Base-by-base conservation (phyloP, 1,284 basidiomycete species). In the Acaromyces ingoldii region DNA sequence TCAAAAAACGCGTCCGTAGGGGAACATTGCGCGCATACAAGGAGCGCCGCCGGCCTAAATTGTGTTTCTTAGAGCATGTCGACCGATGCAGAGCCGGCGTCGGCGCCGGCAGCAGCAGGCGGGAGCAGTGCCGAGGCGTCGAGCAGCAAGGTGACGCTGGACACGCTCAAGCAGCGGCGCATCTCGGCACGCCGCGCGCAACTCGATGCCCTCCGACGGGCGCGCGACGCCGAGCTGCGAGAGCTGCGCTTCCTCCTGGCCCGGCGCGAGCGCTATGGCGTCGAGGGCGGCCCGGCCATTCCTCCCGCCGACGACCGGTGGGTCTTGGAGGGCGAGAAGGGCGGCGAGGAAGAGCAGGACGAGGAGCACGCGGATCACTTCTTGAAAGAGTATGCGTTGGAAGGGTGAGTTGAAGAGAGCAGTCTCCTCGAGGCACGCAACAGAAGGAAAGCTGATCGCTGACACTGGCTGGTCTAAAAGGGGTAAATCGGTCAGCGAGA, bases 61-160 rank as follows among this genome's bases (percentile, higher is more conserved):
- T n/a, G n/a, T n/a, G n/a, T n/a, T n/a, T n/a, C n/a, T n/a, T n/a
- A n/a, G n/a, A n/a, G n/a, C n/a, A n/a, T n/a, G n/a, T n/a, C n/a
- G n/a, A n/a, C n/a, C n/a, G n/a, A n/a, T n/a, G n/a, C n/a, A n/a
- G n/a, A n/a, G n/a, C n/a, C n/a, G n/a, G n/a, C n/a, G n/a, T n/a
- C n/a, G n/a, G n/a, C n/a, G n/a, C n/a, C n/a, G n/a, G n/a, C n/a
- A n/a, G n/a, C n/a, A n/a, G n/a, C n/a, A n/a, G n/a, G n/a, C n/a
- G n/a, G n/a, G n/a, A n/a, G n/a, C n/a, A n/a, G n/a, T n/a, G 49
- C 36, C 15, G 26, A 49, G 22, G 52, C 52, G 5, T 38, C 19
- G 21, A 24, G 17, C 3, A 49, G 46, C 21, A 49, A 37, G 28
- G 44, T 54, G 2, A 54, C 52, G 1, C n/a, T 54, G 4, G 52